Conservation (phyloP, 495 filamentous ascomycete species). For the Aspergillus sclerotiicarbonarius region DNA sequence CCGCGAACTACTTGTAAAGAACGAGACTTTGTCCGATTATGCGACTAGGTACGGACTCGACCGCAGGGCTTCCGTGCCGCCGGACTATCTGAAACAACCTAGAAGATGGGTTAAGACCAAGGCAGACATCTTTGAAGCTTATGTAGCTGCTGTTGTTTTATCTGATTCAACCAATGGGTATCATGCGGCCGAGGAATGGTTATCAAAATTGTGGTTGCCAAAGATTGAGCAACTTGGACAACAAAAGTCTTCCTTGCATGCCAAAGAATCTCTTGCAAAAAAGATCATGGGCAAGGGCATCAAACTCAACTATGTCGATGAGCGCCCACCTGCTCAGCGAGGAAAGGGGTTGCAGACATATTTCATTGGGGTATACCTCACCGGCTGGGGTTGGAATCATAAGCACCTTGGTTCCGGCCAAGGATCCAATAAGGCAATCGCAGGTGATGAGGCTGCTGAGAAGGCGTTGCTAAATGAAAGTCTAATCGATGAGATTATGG, state of each 20-base stretch:
- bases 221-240: conserved; percentile 32
- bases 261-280: conserved; percentile 56
- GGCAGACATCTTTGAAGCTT: conserved; percentile 87
- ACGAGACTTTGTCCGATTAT: conserved; percentile 68
- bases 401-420: conserved; percentile 64
- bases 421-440: conserved; percentile 69
- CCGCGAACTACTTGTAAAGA: conserved; percentile 71
- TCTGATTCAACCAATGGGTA: conserved; percentile 61
- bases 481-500: conserved; percentile 52
- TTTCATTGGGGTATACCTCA: conserved; percentile 69
- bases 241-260: conserved; percentile 36
- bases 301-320: conserved; percentile 64
- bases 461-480: conserved; percentile 60
- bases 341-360: conserved; percentile 57
- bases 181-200: conserved; percentile 59
- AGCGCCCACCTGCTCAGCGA: conserved; percentile 49
- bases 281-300: conserved; percentile 57
- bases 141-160: conserved; percentile 73
- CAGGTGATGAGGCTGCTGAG: conserved; percentile 67
- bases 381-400: conserved; percentile 68
- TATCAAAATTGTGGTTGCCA: conserved; percentile 67
- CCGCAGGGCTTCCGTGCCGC: conserved; percentile 53
- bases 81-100: conserved; percentile 32
- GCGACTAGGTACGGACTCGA: conserved; percentile 66
- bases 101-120: conserved; percentile 65